Percentiles rank a stretch among this genome's conserved stretches.
Conservation (phyloP, 345 rosid genomes). For the Streptanthus diversifolius region DNA sequence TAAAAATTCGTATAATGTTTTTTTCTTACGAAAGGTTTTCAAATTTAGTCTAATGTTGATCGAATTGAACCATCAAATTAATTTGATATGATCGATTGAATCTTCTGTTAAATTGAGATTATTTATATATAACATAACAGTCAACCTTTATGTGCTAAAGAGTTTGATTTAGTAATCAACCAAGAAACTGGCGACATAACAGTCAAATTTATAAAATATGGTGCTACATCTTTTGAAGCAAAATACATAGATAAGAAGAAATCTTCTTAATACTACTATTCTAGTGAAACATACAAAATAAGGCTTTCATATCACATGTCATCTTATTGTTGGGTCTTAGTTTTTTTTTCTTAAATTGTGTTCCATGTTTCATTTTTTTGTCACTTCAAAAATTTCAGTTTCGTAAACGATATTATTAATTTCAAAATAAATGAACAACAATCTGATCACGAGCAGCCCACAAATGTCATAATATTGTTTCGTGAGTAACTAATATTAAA, state of each 20-base stretch:
- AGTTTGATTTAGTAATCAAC: not conserved
- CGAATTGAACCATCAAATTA: conserved; percentile 15
- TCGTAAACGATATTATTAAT: not conserved
- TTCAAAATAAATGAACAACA: not conserved
- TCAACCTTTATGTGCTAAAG: not conserved
- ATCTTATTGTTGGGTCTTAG: not conserved
- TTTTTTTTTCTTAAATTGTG: not conserved
- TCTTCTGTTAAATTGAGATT: not conserved
- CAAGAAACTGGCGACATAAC: conserved; percentile 7
- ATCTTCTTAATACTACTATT: not conserved
- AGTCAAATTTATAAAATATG: not conserved
- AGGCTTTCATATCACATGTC: not conserved
- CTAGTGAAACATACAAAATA: not conserved
- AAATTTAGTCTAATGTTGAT: too few relatives aligned
- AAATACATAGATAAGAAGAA: not conserved
- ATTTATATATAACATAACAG: not conserved
- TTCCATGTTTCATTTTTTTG: too few relatives aligned
- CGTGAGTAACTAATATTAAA: conserved; percentile 6
- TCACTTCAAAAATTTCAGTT: too few relatives aligned
- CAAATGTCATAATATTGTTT: not conserved
- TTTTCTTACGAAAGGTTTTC: too few relatives aligned
- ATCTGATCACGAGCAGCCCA: conserved; percentile 12
- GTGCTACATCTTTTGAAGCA: not conserved
- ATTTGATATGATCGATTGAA: conserved; percentile 18
- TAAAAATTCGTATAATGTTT: not conserved